A percentile compares a stretch with the other conserved stretches of the same genome.
Conservation (phyloP, 2,329 filamentous ascomycete genomes). For the Tolypocladium paradoxum region DNA sequence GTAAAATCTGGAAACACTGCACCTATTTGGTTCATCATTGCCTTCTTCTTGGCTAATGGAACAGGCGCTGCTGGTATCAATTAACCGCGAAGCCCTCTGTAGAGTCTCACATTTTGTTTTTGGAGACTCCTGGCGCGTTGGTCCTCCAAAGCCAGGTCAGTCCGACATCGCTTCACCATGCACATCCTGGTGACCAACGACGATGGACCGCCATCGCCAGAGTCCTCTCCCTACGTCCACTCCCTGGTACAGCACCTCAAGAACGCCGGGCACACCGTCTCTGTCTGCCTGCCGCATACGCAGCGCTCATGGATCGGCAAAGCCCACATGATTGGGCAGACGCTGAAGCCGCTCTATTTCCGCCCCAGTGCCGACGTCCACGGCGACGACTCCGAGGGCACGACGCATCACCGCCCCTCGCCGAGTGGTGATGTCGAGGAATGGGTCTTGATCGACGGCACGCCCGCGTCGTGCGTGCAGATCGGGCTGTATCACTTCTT, state of each 20-base stretch:
- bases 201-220: constrained; percentile 67
- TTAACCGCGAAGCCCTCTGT: neutral
- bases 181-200: constrained; percentile 65
- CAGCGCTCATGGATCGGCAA: constrained; percentile 98
- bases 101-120: neutral
- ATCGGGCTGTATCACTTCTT: constrained; percentile 77
- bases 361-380: constrained; percentile 40
- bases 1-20: neutral
- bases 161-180: constrained; percentile 27
- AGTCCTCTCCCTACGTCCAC: constrained; percentile 73
- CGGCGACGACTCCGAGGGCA: constrained; percentile 44
- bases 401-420: constrained; percentile 46
- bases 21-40: neutral
- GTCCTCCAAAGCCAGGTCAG: neutral
- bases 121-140: neutral
- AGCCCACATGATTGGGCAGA: constrained; percentile 88
- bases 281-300: constrained; percentile 79
- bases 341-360: constrained; percentile 77
- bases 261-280: constrained; percentile 71
- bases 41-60: neutral
- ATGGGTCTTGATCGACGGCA: constrained; percentile 74
- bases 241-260: constrained; percentile 61
- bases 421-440: constrained; percentile 53
- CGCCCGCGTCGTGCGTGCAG: constrained; percentile 70
- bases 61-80: neutral